phyloP scores from a whole-genome alignment of 2,329 filamentous ascomycete species.

The Phyllosticta citriasiana region DNA sequence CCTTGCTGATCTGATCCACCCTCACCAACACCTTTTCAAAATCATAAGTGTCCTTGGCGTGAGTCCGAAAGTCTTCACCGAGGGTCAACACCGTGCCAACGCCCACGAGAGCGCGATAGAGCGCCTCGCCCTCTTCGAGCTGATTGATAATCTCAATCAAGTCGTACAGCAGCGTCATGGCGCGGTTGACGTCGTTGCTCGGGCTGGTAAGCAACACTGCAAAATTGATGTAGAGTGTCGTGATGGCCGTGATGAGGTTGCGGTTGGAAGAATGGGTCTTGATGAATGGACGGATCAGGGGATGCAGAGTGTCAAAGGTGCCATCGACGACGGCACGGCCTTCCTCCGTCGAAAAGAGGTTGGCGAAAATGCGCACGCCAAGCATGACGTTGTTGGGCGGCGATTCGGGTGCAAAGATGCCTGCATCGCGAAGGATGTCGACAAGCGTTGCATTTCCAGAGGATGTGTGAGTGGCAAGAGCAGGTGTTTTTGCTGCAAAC shows the following conservation, averaged over 20 bases:
- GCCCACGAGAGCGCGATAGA: constrained; percentile 74
- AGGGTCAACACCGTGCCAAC: constrained; percentile 66
- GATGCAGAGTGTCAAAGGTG: constrained; percentile 50
- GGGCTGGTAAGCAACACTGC: constrained; percentile 57
- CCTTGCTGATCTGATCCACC: constrained; percentile 44
- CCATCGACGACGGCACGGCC: constrained; percentile 53
- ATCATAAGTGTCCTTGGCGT: constrained; percentile 48
- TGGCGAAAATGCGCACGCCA: constrained; percentile 68
- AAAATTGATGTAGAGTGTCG: constrained; percentile 78
- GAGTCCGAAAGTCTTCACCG: constrained; percentile 48
- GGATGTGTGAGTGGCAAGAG: constrained; percentile 52
- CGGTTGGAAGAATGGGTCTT: constrained; percentile 50
- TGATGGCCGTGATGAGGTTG: constrained; percentile 72
- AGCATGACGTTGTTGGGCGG: constrained; percentile 82
- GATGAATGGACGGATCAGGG: constrained; percentile 53
- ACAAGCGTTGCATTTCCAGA: constrained; percentile 49
- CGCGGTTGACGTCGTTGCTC: constrained; percentile 39
- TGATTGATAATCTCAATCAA: constrained; percentile 53
- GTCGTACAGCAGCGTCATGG: constrained; percentile 49
- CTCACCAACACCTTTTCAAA: constrained; percentile 38
- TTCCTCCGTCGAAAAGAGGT: constrained; percentile 66
- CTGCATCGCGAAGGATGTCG: constrained; percentile 47
- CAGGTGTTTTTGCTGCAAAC: constrained; percentile 56
- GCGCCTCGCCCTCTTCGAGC: constrained; percentile 68
- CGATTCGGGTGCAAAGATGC: constrained; percentile 46